Evolutionary conservation across 2,329 filamentous ascomycete species (phyloP).

Genomic region (Epichloe festucae): DNA sequence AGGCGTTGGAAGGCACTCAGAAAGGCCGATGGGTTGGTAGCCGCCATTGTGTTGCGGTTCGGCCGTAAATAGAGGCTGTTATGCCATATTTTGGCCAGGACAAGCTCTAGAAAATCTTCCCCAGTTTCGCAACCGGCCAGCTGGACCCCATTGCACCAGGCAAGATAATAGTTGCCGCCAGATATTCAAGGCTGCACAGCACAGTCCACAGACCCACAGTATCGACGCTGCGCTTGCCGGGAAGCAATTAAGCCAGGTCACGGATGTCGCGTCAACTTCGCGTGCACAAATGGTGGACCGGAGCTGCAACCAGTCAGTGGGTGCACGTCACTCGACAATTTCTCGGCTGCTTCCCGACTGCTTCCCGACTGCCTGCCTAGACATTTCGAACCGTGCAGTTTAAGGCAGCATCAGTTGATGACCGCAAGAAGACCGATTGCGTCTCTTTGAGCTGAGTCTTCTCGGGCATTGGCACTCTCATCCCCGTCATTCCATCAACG

Average conservation of each 20-base stretch:
- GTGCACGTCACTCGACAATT: constrained; percentile 21
- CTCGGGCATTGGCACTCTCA: constrained; percentile 1
- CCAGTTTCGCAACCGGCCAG: constrained; percentile 1
- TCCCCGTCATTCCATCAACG: neutral
- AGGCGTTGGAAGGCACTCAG: constrained; percentile 38
- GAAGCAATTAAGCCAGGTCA: constrained; percentile 24
- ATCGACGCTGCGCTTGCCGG: neutral
- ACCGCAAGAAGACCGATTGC: constrained; percentile 11
- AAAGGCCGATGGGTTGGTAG: constrained; percentile 30
- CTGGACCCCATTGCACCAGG: neutral
- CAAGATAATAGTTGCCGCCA: constrained; percentile 8
- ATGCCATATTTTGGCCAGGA: neutral
- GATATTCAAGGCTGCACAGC: constrained; percentile 12
- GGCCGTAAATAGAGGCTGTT: constrained; percentile 6
- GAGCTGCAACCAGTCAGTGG: constrained; percentile 1
- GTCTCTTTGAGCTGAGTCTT: neutral
- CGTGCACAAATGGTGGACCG: constrained; percentile 16
- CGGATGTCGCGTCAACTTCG: constrained; percentile 33
- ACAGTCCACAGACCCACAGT: neutral
- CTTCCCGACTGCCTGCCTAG: constrained; percentile 8
- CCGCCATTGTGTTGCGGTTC: constrained; percentile 31
- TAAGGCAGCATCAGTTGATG: constrained; percentile 13
- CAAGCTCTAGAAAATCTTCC: constrained; percentile 17
- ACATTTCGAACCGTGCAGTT: neutral
- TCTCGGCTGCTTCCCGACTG: constrained; percentile 17